Conservation (phyloP, 2,329 filamentous ascomycete species). For the Phyllosticta citribraziliensis region DNA sequence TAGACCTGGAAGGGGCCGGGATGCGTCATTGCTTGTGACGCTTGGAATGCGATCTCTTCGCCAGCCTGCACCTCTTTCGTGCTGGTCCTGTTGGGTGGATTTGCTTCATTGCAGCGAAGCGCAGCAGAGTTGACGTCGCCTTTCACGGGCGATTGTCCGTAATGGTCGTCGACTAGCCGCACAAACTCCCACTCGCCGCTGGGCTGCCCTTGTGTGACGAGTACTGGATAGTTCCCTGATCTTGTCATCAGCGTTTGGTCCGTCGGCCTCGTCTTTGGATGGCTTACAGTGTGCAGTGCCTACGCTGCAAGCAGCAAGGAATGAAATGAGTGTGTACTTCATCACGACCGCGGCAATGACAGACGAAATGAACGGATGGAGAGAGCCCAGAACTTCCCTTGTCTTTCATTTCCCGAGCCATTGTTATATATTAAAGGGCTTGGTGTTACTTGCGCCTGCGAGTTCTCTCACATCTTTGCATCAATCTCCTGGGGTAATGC, state of each 20-base stretch:
- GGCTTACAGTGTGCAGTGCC: background rate
- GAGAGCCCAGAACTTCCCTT: background rate
- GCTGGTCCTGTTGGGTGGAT: constrained; percentile 5
- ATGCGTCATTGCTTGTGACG: background rate
- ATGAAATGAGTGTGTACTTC: background rate
- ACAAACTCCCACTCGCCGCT: background rate
- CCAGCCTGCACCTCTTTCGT: background rate
- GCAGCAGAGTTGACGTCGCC: background rate
- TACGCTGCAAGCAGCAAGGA: background rate
- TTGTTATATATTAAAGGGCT: background rate
- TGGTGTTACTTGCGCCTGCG: background rate
- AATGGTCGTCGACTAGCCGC: background rate
- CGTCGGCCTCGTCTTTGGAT: background rate
- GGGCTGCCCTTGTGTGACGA: background rate
- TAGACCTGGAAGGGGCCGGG: constrained; percentile 1
- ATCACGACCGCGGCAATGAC: background rate
- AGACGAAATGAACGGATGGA: background rate
- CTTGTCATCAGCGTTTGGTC: background rate
- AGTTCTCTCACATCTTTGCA: background rate
- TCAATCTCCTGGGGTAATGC: background rate
- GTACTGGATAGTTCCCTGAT: background rate
- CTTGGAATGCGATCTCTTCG: background rate
- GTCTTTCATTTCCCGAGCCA: background rate
- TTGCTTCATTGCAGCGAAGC: constrained; percentile 1
- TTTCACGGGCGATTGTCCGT: background rate